A percentile compares a stretch with the other conserved stretches of the same genome.
Evolutionary conservation across 306 rosid genomes (phyloP).

Genomic region (Corylus avellana): DNA sequence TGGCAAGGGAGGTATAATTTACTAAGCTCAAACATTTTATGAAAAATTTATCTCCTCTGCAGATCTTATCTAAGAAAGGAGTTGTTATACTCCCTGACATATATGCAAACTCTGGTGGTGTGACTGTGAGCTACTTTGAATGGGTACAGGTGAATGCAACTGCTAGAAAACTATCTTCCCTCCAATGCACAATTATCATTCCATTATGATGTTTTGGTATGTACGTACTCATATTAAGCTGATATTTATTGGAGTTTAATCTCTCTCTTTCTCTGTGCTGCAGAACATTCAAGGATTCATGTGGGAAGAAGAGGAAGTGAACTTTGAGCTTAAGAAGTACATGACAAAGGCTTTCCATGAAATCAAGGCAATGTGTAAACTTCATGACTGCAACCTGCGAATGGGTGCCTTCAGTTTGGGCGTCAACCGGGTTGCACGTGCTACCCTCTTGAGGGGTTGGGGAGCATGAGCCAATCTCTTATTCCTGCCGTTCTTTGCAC

Average conservation of each 20-base stretch:
- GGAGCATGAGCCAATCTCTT: slow-evolving; percentile 46
- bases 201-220: too few relatives aligned
- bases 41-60: slow-evolving; percentile 16
- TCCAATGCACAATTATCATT: background rate
- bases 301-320: too few relatives aligned
- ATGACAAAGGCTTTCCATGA: too few relatives aligned
- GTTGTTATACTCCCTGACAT: slow-evolving; percentile 66
- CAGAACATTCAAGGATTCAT: slow-evolving; percentile 89
- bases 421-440: too few relatives aligned
- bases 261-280: slow-evolving; percentile 1
- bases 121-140: slow-evolving; percentile 77
- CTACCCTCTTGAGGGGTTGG: slow-evolving; percentile 89
- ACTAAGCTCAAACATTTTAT: slow-evolving; percentile 6
- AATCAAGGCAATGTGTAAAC: too few relatives aligned
- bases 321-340: too few relatives aligned
- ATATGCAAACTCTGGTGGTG: slow-evolving; percentile 78
- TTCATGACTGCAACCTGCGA: too few relatives aligned
- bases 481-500: background rate
- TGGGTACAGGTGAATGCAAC: slow-evolving; percentile 70
- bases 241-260: too few relatives aligned
- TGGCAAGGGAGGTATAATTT: background rate
- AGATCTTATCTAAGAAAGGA: slow-evolving; percentile 63
- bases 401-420: too few relatives aligned
- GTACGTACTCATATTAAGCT: too few relatives aligned
- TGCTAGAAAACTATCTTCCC: background rate